phyloP scores from a whole-genome alignment of 2,329 filamentous ascomycete species.

The Ascomycota sp. region DNA sequence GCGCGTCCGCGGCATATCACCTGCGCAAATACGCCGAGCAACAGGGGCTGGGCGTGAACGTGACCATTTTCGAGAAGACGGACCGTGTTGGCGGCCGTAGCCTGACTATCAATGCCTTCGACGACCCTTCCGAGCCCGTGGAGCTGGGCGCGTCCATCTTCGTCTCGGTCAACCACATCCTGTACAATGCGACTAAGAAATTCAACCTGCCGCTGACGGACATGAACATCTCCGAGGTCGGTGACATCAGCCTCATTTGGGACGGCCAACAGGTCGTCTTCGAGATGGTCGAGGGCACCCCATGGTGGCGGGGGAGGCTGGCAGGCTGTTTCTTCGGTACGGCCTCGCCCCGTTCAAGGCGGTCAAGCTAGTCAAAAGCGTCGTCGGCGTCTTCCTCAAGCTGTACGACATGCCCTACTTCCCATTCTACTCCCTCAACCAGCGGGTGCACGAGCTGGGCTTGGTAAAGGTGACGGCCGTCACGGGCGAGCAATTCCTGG shows the following conservation, averaged over 20 bases:
- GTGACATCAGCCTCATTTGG: conserved; percentile 57
- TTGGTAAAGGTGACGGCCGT: conserved; percentile 44
- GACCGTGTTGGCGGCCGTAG: conserved; percentile 66
- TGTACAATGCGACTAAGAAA: conserved; percentile 48
- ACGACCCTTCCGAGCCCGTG: conserved; percentile 44
- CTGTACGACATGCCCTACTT: conserved; percentile 71
- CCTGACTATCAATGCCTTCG: conserved; percentile 63
- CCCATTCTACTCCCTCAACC: conserved; percentile 59
- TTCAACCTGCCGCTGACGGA: conserved; percentile 46
- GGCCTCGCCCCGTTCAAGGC: conserved; percentile 58
- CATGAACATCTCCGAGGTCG: conserved; percentile 22
- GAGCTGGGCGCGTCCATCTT: conserved; percentile 91
- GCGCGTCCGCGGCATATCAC: conserved; percentile 72
- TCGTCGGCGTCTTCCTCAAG: conserved; percentile 51
- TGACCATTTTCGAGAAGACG: conserved; percentile 74
- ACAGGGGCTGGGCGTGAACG: conserved; percentile 42
- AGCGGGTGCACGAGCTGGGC: conserved; percentile 45
- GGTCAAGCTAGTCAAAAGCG: conserved; percentile 48
- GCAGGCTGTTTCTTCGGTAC: conserved; percentile 70
- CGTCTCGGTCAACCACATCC: conserved; percentile 63
- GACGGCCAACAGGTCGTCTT: conserved; percentile 60
- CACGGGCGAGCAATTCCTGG: conserved; percentile 56
- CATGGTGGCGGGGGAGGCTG: conserved; percentile 63
- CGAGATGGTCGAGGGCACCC: conserved; percentile 33
- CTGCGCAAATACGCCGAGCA: conserved; percentile 49